Conservation (phyloP, 345 rosid genomes). For the Gossypium sturtianum region DNA sequence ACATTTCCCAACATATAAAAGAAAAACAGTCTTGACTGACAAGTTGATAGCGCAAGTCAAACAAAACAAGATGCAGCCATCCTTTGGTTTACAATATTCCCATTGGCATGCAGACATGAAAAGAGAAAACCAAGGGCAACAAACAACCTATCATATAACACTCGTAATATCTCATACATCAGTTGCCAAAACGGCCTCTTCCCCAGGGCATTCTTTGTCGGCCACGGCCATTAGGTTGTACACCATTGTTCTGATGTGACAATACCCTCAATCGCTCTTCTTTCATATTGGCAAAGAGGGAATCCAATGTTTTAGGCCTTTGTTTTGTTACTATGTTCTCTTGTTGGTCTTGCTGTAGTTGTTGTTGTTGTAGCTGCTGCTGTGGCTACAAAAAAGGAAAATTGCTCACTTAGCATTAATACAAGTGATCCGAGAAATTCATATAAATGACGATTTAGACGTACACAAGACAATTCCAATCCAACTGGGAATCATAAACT, state of each 20-base stretch:
- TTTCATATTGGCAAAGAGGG: constrained; percentile 20
- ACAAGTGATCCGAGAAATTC: not conserved
- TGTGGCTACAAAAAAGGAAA: not conserved
- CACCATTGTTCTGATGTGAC: not conserved
- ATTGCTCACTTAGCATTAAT: not conserved
- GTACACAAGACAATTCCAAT: not conserved
- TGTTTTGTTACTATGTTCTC: constrained; percentile 36
- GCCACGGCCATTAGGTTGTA: constrained; percentile 14
- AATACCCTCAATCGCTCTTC: constrained; percentile 60
- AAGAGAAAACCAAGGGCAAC: not conserved
- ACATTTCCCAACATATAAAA: not conserved
- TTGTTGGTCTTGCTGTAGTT: constrained; percentile 25
- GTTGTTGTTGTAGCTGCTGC: constrained; percentile 13
- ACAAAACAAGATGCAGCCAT: not conserved
- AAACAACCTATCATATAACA: not conserved
- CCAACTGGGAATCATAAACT: not conserved
- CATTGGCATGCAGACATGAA: not conserved
- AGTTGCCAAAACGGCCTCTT: constrained; percentile 50
- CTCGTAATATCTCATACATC: not conserved
- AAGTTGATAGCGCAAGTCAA: not conserved
- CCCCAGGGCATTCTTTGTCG: constrained; percentile 49
- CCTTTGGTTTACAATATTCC: not conserved
- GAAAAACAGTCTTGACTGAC: not conserved
- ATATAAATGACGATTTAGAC: not conserved
- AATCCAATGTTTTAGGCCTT: constrained; percentile 72